These are phyloP conservation scores for Aspergillus sp. DNA, from an alignment of 2,329 filamentous ascomycete genomes.

Conservation along the genomic window DNA sequence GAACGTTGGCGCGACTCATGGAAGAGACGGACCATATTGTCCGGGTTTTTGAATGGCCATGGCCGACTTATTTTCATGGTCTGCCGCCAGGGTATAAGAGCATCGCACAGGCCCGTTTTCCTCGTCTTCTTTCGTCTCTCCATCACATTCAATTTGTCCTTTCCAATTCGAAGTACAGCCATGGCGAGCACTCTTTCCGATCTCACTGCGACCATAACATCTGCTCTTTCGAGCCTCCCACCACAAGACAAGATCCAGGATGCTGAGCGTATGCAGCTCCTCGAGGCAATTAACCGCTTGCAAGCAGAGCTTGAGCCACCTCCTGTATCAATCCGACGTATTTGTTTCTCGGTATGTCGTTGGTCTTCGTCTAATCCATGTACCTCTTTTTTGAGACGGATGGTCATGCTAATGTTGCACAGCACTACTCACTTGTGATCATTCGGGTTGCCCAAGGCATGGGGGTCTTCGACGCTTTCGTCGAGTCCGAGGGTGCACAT, in stretches of 20 bases:
- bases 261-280: conserved; percentile 20
- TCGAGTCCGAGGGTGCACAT: not conserved
- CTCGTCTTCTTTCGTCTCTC: not conserved
- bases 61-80: not conserved
- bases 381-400: not conserved
- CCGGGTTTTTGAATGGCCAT: not conserved
- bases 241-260: conserved; percentile 21
- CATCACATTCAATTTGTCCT: not conserved
- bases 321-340: conserved; percentile 7
- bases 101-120: not conserved
- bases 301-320: conserved; percentile 19
- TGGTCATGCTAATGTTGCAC: not conserved
- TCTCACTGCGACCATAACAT: conserved; percentile 11
- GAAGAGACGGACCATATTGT: too few species aligned
- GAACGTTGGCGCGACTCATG: too few species aligned
- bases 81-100: not conserved
- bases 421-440: conserved; percentile 16
- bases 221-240: conserved; percentile 16
- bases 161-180: not conserved
- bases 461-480: conserved; percentile 30
- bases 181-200: conserved; percentile 5
- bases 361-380: not conserved
- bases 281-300: conserved; percentile 17
- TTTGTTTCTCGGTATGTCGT: conserved; percentile 15
- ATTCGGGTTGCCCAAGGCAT: conserved; percentile 26